Base-by-base conservation (phyloP, 2,329 filamentous ascomycete species). In the Fusarium subtropicale region DNA sequence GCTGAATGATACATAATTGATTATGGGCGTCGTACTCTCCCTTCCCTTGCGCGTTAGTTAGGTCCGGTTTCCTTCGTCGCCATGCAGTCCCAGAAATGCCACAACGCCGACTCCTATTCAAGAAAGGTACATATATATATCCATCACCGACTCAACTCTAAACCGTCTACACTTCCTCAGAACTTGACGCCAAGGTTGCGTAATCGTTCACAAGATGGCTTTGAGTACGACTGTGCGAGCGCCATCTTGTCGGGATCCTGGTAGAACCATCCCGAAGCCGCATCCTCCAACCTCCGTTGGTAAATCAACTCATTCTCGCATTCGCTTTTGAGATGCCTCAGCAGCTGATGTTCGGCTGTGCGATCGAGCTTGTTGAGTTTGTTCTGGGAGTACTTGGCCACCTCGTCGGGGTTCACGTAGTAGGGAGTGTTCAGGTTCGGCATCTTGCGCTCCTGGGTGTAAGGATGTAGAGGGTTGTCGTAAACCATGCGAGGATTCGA, bases 221-320 rank as follows among this genome's bases (percentile, higher is more conserved):
- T 85, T 64, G 83, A 81, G 65, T 81, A 85, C 20, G 79, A 79
- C 34, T 84, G 80, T 31, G 94, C 94, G 61, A 88, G 80, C 65
- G 90, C 87, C 88, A 97, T 88, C 83, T 93, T 94, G 66, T 90
- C 90, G 54, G 89, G 85, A 75, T 97, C 93, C 57, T 90, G 88
- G 78, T 89, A 94, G 76, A 97, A 93, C 91, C 94, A 97, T 5
- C 94, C 94, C 73, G 92, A 89, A 1, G 94, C 94, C 48, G 92
- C 90, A 68, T 97, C 89, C 66, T 90, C 84, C 79, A 94, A 83
- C 68, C 89, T 85, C 76, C 89, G 86, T 79, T 90, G 87, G 53
- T 86, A 82, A 48, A 86, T 81, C 66, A 88, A 82, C 81, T 99
- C 94, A 57, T 84, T 83, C 67, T 95, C 91, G 81, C 96, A 99